phyloP scores from a whole-genome alignment of 1,284 basidiomycete genomes.

The Ceratobasidium theobromae region DNA sequence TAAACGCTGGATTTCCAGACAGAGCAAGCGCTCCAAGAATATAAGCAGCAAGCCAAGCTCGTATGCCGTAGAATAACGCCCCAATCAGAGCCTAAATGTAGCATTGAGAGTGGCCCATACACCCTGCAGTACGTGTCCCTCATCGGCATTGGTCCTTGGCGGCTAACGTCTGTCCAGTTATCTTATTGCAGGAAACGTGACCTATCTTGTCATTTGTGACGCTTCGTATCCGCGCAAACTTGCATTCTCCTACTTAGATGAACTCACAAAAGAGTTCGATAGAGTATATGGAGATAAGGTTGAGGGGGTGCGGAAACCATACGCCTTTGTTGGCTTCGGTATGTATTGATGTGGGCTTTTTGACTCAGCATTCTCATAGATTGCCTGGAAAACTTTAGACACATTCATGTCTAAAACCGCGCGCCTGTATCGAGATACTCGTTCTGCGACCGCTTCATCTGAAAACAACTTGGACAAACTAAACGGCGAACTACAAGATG shows the following conservation, averaged over 20 bases:
- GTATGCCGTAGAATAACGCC: conserved; percentile 92
- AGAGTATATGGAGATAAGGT: conserved; percentile 90
- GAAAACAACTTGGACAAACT: conserved; percentile 76
- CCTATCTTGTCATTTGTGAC: conserved; percentile 94
- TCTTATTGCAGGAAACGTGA: conserved; percentile 89
- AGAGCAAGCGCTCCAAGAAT: conserved; percentile 89
- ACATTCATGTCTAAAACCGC: conserved; percentile 99
- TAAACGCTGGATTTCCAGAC: conserved; percentile 58
- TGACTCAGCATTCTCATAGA: neutral
- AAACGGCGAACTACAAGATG: conserved; percentile 96
- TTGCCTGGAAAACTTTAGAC: conserved; percentile 54
- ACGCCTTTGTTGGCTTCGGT: conserved; percentile 97
- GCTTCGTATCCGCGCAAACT: conserved; percentile 97
- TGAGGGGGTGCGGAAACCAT: conserved; percentile 81
- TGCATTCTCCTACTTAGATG: conserved; percentile 96
- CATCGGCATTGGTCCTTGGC: neutral
- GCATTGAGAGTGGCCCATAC: conserved; percentile 93
- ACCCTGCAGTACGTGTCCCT: conserved; percentile 77
- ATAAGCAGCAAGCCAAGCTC: conserved; percentile 98
- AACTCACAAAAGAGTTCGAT: conserved; percentile 94
- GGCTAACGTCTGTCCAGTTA: conserved; percentile 61
- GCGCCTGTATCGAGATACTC: conserved; percentile 89
- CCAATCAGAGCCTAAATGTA: conserved; percentile 92
- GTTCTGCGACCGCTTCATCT: conserved; percentile 64
- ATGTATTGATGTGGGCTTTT: conserved; percentile 43